Conservation (phyloP, 768 basidiomycete species). For the Mycena maculata region DNA sequence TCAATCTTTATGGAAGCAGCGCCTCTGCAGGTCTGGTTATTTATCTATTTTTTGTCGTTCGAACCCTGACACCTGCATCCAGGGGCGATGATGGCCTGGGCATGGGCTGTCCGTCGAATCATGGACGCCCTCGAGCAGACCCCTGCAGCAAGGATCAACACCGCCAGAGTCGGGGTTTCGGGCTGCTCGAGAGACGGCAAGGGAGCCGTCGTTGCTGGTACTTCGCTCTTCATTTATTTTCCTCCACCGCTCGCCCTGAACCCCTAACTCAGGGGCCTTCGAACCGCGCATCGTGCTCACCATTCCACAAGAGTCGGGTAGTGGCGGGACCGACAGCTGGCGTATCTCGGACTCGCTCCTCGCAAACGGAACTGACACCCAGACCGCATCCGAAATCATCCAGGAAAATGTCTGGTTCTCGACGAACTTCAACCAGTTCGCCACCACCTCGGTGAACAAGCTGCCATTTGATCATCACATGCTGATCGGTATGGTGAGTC, state of each 20-base stretch:
- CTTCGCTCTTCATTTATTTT: not conserved
- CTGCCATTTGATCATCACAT: conserved; percentile 73
- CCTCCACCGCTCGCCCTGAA: not conserved
- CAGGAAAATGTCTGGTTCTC: conserved; percentile 74
- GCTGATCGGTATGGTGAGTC: conserved; percentile 63
- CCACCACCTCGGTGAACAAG: conserved; percentile 50
- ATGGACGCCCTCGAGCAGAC: conserved; percentile 69
- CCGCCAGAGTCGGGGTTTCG: conserved; percentile 62
- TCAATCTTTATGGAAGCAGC: conserved; percentile 61
- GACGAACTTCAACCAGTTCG: conserved; percentile 58
- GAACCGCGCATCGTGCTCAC: conserved; percentile 69
- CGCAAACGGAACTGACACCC: conserved; percentile 54
- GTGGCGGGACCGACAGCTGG: conserved; percentile 72
- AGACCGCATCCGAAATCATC: conserved; percentile 69
- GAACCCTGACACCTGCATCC: not conserved
- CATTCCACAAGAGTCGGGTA: conserved; percentile 72
- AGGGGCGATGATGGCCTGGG: conserved; percentile 69
- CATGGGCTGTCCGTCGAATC: conserved; percentile 69
- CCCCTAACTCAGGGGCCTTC: conserved; percentile 49
- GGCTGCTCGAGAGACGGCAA: conserved; percentile 74
- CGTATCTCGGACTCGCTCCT: conserved; percentile 64
- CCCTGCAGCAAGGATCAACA: conserved; percentile 59
- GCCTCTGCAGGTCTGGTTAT: conserved; percentile 49
- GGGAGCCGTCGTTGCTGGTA: conserved; percentile 66
- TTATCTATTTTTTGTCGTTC: too few relatives aligned